Percentiles rank a stretch among this genome's conserved stretches.
These are phyloP conservation scores for Monascus purpureus DNA, from an alignment of 495 filamentous ascomycete genomes.

Conservation along the genomic window DNA sequence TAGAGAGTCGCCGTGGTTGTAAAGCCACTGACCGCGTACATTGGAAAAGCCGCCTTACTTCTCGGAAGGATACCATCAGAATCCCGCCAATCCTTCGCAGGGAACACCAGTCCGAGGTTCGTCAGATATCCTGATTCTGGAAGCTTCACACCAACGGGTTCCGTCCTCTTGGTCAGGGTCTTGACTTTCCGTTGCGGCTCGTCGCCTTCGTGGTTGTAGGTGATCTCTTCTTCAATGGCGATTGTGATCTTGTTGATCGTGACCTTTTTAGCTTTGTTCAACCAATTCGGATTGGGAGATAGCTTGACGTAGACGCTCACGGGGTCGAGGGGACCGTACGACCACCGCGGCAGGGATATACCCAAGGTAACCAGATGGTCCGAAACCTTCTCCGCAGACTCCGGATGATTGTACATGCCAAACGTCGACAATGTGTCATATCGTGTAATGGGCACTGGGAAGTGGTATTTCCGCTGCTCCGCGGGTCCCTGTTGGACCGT, in stretches of 20 bases:
- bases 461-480: slow-evolving; percentile 77
- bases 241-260: slow-evolving; percentile 91
- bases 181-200: slow-evolving; percentile 87
- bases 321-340: slow-evolving; percentile 88
- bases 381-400: slow-evolving; percentile 66
- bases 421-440: slow-evolving; percentile 97
- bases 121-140: slow-evolving; percentile 82
- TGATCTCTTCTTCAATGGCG: slow-evolving; percentile 91
- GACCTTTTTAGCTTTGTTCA: slow-evolving; percentile 78
- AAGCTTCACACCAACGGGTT: slow-evolving; percentile 65
- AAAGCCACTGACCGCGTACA: slow-evolving; percentile 78
- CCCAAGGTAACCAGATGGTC: slow-evolving; percentile 88
- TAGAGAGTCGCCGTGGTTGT: slow-evolving; percentile 90
- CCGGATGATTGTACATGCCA: slow-evolving; percentile 97
- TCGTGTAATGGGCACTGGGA: slow-evolving; percentile 78
- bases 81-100: slow-evolving; percentile 79
- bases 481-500: slow-evolving; percentile 81
- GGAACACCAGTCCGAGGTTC: slow-evolving; percentile 82
- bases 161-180: slow-evolving; percentile 68
- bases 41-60: slow-evolving; percentile 75
- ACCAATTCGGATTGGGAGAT: slow-evolving; percentile 81
- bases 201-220: slow-evolving; percentile 96
- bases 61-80: slow-evolving; percentile 75
- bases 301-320: slow-evolving; percentile 92
- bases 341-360: slow-evolving; percentile 87